These are phyloP conservation scores for Monilinia fructigena DNA, from an alignment of 2,329 filamentous ascomycete genomes.

Conservation along the genomic window DNA sequence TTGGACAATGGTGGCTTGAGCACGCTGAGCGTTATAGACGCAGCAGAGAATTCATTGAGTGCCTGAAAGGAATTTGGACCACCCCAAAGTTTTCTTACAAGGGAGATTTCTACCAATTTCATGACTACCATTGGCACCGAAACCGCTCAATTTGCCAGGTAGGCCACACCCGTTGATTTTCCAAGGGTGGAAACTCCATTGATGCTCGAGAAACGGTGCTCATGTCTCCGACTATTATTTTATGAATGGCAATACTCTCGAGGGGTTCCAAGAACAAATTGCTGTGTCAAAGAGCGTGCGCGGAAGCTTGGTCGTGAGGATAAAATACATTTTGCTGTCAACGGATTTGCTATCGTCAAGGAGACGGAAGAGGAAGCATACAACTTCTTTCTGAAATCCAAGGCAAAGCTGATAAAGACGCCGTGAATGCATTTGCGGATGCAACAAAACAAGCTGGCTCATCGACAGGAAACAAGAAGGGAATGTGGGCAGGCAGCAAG, in stretches of 20 bases:
- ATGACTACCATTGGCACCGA: slow-evolving; percentile 51
- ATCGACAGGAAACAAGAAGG: slow-evolving; percentile 48
- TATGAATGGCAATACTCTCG: slow-evolving; percentile 56
- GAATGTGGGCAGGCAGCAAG: slow-evolving; percentile 54
- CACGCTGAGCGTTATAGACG: slow-evolving; percentile 52
- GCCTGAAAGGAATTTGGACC: slow-evolving; percentile 53
- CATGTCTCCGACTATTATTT: slow-evolving; percentile 53
- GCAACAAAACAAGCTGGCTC: slow-evolving; percentile 52
- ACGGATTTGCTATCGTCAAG: slow-evolving; percentile 51
- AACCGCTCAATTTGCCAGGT: slow-evolving; percentile 47
- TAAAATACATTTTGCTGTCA: slow-evolving; percentile 50
- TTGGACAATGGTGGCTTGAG: slow-evolving; percentile 56
- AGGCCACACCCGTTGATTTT: slow-evolving; percentile 53
- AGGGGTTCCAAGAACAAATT: slow-evolving; percentile 52
- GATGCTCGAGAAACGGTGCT: slow-evolving; percentile 52
- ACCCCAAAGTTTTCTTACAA: slow-evolving; percentile 49
- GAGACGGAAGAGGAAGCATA: slow-evolving; percentile 52
- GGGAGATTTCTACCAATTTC: slow-evolving; percentile 54
- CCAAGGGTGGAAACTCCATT: slow-evolving; percentile 52
- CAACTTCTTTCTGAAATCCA: slow-evolving; percentile 51
- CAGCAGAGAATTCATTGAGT: slow-evolving; percentile 51
- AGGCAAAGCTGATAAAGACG: slow-evolving; percentile 52
- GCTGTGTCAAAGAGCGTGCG: slow-evolving; percentile 48
- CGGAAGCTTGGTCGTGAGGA: slow-evolving; percentile 46
- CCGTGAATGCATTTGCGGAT: slow-evolving; percentile 50